Evolutionary conservation across 2,329 filamentous ascomycete species (phyloP).

Genomic region (Zarea fungicola): DNA sequence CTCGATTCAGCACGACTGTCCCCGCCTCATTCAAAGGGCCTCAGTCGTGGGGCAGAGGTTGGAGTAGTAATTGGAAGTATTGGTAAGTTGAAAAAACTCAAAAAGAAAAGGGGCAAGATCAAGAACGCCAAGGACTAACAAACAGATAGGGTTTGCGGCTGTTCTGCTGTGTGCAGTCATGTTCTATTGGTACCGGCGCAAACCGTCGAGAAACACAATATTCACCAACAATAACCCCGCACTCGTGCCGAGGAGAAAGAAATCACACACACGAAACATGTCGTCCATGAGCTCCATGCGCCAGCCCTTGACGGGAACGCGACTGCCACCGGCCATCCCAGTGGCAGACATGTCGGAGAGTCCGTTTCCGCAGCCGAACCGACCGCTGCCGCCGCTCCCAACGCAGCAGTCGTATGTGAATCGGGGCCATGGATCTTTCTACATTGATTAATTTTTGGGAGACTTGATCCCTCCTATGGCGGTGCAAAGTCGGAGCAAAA

Average conservation of each 20-base stretch:
- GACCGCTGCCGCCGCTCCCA: constrained; percentile 7
- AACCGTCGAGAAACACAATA: neutral
- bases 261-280: neutral
- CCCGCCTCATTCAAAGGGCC: neutral
- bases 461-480: too few species aligned
- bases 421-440: neutral
- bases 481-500: too few species aligned
- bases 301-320: neutral
- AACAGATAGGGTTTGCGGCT: neutral
- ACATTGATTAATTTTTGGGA: neutral
- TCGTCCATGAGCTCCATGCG: neutral
- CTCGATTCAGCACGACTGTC: neutral
- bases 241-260: neutral
- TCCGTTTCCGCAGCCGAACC: neutral
- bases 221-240: neutral
- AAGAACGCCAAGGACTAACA: too few species aligned
- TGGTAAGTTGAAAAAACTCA: neutral
- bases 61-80: constrained; percentile 9
- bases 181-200: constrained; percentile 9
- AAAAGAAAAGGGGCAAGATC: too few species aligned
- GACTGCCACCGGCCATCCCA: neutral
- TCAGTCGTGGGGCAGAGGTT: constrained; percentile 5
- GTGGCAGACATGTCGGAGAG: neutral
- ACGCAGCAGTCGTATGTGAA: neutral
- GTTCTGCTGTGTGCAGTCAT: neutral